Evolutionary conservation across 345 rosid genomes (phyloP), one percentile per base, ranked within the genome.

Genomic region (Turnera subulata): DNA sequence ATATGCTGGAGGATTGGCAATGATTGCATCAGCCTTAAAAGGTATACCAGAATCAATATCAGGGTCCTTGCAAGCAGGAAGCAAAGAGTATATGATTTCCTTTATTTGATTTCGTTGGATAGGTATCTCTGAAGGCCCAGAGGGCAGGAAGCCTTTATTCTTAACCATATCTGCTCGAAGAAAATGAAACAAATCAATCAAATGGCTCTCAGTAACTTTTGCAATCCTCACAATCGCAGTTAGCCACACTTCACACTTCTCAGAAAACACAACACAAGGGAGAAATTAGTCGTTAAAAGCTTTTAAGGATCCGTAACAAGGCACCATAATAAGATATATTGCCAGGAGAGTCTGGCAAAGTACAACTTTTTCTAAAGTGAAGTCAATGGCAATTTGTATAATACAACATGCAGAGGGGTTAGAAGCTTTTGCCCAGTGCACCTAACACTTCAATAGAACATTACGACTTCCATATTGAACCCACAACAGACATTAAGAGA

Each of bases 1-100:
- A 51, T 90, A 94, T 15, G 99, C 97, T 53, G 96, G 97, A 61
- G 99, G 99, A 61, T 94, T 94, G 58, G 97, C 99, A 66, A 94
- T 94, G 50, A 94, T 94, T 46, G 99, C 99, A 68, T 94, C 97
- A 18, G 99, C 96, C 77, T 80, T 90, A 57, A 94, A 94, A 38
- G 88, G 42, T 25, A 94, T 63, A 51, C 85, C 85, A 46, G 97
- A 78, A 76, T 94, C 99, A 25, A 76, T 76, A 80, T 88, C 97
- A 66, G 99, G 82, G 7, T 90, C 96, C 70, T 68, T 85, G 80
- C 99, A 93, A 61, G 97, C 97, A 61, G 97, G 91, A 77, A 85
- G 84, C 59, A 88, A 80, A 46, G 99, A 94, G 55, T 79, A 29
- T 45, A 94, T 88, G 24, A 94, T 83, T 17, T 88, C 96, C 67